Percentiles rank a stretch among this genome's conserved stretches.
Evolutionary conservation across 345 rosid genomes (phyloP).

Genomic region (Ricinus communis): DNA sequence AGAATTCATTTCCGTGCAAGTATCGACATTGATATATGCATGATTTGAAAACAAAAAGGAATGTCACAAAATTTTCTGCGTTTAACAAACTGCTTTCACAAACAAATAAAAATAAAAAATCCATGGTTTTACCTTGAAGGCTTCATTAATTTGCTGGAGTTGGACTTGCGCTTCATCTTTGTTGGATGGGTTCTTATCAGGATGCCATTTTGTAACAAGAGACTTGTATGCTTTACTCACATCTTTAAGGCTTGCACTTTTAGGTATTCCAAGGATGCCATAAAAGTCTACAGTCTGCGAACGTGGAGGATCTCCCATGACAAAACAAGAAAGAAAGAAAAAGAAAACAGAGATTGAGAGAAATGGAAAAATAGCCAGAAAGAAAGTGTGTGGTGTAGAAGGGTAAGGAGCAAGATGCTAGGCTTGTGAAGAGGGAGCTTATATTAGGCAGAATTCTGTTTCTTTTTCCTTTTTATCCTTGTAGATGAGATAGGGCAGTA

Average conservation of each 20-base stretch:
- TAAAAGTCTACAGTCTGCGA: constrained; percentile 37
- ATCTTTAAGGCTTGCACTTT: constrained; percentile 21
- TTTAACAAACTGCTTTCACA: too few species aligned
- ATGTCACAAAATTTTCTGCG: too few species aligned
- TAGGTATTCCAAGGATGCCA: constrained; percentile 39
- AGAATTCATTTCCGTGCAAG: too few species aligned
- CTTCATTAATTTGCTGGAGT: constrained; percentile 17
- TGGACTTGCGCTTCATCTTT: constrained; percentile 34
- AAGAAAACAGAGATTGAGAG: background rate
- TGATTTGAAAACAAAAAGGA: too few species aligned
- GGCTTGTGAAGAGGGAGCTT: background rate
- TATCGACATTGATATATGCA: too few species aligned
- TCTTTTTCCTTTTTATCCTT: too few species aligned
- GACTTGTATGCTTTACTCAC: constrained; percentile 63
- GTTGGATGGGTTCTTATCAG: constrained; percentile 29
- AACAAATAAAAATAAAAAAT: background rate
- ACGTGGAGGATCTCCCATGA: constrained; percentile 47
- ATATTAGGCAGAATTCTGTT: constrained; percentile 10
- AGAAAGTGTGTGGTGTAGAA: background rate
- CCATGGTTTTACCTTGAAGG: constrained; percentile 21
- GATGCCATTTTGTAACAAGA: constrained; percentile 49
- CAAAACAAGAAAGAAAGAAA: background rate
- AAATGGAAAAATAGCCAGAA: background rate
- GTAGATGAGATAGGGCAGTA: background rate
- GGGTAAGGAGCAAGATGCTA: background rate